Conservation (phyloP, 352 stramenopile species). For the Pythium monospermum region DNA sequence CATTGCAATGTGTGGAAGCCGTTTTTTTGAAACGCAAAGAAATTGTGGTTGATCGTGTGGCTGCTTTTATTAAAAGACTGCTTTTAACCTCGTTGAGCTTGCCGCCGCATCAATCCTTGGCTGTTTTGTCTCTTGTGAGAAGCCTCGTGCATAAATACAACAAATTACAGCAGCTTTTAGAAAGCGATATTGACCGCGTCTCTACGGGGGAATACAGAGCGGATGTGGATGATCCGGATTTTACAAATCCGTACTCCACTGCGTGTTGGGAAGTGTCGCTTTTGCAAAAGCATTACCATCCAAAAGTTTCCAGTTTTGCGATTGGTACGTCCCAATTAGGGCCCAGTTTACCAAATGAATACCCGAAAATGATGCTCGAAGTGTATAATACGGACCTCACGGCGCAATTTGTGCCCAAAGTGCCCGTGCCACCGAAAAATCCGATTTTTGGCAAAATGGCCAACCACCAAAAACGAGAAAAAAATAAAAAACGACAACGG, state of each 20-base stretch:
- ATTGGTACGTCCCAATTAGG: slow-evolving; percentile 54
- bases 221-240: slow-evolving; percentile 92
- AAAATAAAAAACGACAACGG: slow-evolving; percentile 49
- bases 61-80: slow-evolving; percentile 94
- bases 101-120: slow-evolving; percentile 74
- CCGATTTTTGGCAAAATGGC: slow-evolving; percentile 66
- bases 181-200: slow-evolving; percentile 95
- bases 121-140: slow-evolving; percentile 86
- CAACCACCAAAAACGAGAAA: slow-evolving; percentile 41
- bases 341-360: slow-evolving; percentile 63
- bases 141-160: slow-evolving; percentile 90
- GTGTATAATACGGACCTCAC: slow-evolving; percentile 42
- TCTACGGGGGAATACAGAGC: slow-evolving; percentile 90
- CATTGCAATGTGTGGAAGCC: slow-evolving; percentile 89
- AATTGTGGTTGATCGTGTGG: slow-evolving; percentile 90
- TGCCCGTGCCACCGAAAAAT: slow-evolving; percentile 56
- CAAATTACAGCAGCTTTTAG: slow-evolving; percentile 92
- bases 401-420: slow-evolving; percentile 53
- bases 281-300: slow-evolving; percentile 83
- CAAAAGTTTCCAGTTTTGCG: slow-evolving; percentile 65
- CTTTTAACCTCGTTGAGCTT: slow-evolving; percentile 86
- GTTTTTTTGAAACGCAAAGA: slow-evolving; percentile 94
- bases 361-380: slow-evolving; percentile 54
- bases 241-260: slow-evolving; percentile 93
- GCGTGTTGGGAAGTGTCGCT: slow-evolving; percentile 92